These are phyloP conservation scores for Ascochyta fabae DNA, from an alignment of 2,329 filamentous ascomycete genomes.

Conservation along the genomic window DNA sequence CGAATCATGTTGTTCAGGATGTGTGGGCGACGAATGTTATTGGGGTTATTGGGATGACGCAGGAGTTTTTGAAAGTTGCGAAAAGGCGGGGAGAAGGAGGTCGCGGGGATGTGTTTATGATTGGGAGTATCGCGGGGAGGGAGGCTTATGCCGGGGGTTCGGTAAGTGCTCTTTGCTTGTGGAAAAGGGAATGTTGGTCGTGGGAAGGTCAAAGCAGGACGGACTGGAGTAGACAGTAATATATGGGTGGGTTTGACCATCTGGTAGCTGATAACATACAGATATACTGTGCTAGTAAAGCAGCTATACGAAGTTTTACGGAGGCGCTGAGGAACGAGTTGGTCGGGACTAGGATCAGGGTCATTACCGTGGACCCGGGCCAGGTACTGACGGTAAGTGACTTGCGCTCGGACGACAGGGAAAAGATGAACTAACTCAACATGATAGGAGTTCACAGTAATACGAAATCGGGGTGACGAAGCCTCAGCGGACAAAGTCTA, in stretches of 20 bases:
- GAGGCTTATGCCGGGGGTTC: constrained; percentile 82
- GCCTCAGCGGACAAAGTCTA: constrained; percentile 85
- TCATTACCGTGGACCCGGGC: constrained; percentile 87
- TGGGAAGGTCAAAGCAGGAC: background rate
- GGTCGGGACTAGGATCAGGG: constrained; percentile 75
- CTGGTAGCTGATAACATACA: constrained; percentile 1
- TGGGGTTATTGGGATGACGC: constrained; percentile 93
- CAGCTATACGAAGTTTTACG: constrained; percentile 82
- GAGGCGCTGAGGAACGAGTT: constrained; percentile 82
- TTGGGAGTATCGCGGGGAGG: constrained; percentile 85
- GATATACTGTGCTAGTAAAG: constrained; percentile 84
- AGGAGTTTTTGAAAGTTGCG: constrained; percentile 82
- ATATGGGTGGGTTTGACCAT: background rate
- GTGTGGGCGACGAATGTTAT: constrained; percentile 94
- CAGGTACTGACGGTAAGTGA: constrained; percentile 78
- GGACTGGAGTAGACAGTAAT: background rate
- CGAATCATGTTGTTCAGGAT: constrained; percentile 75
- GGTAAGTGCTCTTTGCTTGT: constrained; percentile 16
- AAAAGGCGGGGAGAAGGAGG: constrained; percentile 75
- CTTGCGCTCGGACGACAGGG: too few species aligned
- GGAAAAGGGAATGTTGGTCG: background rate
- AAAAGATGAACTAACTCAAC: too few species aligned
- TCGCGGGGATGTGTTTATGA: constrained; percentile 88
- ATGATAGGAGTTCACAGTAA: constrained; percentile 73
- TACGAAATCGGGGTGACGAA: constrained; percentile 85